A percentile compares a stretch with the other conserved stretches of the same genome.
These are phyloP conservation scores for Phialophora verrucosa DNA, from an alignment of 2,329 filamentous ascomycete genomes.

Conservation along the genomic window DNA sequence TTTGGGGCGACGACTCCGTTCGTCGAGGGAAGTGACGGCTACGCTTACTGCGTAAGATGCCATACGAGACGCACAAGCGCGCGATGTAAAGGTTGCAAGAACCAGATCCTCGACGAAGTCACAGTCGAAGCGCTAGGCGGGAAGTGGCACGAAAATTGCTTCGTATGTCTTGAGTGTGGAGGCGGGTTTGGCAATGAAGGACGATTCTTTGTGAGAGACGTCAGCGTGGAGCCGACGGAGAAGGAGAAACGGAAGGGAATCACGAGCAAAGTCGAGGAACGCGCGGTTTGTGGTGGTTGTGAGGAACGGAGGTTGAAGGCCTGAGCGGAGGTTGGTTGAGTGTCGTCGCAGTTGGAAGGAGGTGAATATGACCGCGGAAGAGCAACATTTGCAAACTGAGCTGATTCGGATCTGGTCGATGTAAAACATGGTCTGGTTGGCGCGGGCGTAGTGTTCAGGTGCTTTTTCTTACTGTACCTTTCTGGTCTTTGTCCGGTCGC, in stretches of 20 bases:
- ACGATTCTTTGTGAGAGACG: slow-evolving; percentile 66
- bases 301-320: slow-evolving; percentile 68
- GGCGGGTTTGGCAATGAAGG: slow-evolving; percentile 65
- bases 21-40: slow-evolving; percentile 89
- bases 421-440: neutral
- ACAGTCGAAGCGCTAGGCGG: slow-evolving; percentile 86
- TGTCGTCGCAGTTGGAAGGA: too few species aligned
- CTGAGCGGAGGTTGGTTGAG: neutral
- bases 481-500: neutral
- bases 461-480: neutral
- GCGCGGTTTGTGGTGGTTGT: slow-evolving; percentile 67
- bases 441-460: neutral
- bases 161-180: slow-evolving; percentile 75
- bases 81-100: slow-evolving; percentile 84
- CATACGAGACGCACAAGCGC: slow-evolving; percentile 89
- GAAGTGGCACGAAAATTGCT: slow-evolving; percentile 94
- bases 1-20: slow-evolving; percentile 73
- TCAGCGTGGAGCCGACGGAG: slow-evolving; percentile 53
- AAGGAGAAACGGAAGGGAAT: slow-evolving; percentile 55
- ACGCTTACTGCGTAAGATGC: slow-evolving; percentile 93
- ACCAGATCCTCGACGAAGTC: slow-evolving; percentile 84
- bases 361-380: neutral
- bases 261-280: slow-evolving; percentile 51
- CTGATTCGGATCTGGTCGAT: neutral
- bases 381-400: neutral